Percentiles rank a stretch among this genome's conserved stretches.
Conservation (phyloP, 1,284 basidiomycete species). For the Tausonia pullulans region DNA sequence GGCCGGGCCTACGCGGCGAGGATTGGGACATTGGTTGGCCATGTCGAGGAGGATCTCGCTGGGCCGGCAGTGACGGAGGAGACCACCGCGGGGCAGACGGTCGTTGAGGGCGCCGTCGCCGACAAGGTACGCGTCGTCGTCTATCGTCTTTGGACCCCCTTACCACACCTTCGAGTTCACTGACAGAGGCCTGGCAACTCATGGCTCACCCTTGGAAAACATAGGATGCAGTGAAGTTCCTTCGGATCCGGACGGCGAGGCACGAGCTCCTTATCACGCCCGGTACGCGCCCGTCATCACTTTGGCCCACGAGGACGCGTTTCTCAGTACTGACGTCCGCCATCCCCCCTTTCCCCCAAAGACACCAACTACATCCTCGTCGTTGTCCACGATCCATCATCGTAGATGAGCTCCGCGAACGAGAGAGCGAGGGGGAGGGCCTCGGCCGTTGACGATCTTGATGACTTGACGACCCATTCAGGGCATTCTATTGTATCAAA, state of each 20-base stretch:
- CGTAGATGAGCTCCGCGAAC: not conserved
- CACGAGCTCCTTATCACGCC: constrained; percentile 93
- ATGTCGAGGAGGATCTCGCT: constrained; percentile 56
- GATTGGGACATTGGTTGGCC: constrained; percentile 66
- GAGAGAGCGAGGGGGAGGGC: no score
- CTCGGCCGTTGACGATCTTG: no score
- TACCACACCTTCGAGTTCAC: not conserved
- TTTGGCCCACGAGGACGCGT: no score
- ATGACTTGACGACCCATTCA: no score
- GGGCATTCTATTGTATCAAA: no score
- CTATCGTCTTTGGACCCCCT: not conserved
- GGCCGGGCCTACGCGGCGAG: constrained; percentile 66
- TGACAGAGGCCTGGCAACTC: not conserved
- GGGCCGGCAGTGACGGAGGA: constrained; percentile 41
- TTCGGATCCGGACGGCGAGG: constrained; percentile 78
- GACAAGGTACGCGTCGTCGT: constrained; percentile 8
- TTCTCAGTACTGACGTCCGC: not conserved
- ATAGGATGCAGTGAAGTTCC: constrained; percentile 75
- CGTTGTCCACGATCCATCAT: constrained; percentile 9
- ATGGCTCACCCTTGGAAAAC: not conserved
- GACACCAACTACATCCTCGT: constrained; percentile 12
- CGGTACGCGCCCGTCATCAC: constrained; percentile 42
- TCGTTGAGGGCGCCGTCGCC: not conserved
- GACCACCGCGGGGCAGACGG: constrained; percentile 22
- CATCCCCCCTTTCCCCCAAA: not conserved